These are phyloP conservation scores for Phytophthora crassamura DNA, from an alignment of 352 stramenopile species.

Conservation along the genomic window DNA sequence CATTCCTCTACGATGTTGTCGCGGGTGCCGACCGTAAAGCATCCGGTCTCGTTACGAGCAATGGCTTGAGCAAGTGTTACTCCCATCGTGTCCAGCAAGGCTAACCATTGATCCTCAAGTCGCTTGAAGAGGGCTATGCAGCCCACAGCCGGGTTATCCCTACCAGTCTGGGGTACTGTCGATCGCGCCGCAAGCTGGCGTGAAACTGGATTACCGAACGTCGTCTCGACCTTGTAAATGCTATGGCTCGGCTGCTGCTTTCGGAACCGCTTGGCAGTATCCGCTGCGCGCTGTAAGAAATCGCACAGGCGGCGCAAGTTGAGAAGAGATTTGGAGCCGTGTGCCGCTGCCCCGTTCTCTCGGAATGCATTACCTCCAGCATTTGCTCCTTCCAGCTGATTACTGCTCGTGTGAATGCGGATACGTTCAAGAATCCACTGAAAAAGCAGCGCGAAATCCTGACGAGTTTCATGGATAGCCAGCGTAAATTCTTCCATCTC, in stretches of 20 bases:
- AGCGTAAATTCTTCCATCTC: slow-evolving; percentile 53
- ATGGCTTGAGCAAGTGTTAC: slow-evolving; percentile 29
- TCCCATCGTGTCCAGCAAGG: slow-evolving; percentile 38
- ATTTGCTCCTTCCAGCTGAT: slow-evolving; percentile 5
- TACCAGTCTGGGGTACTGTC: neutral
- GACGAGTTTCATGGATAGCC: slow-evolving; percentile 55
- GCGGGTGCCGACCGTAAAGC: slow-evolving; percentile 36
- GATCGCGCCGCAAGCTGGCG: slow-evolving; percentile 21
- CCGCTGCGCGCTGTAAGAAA: slow-evolving; percentile 58
- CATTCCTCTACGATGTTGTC: slow-evolving; percentile 43
- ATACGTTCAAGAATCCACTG: slow-evolving; percentile 72
- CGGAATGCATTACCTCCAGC: neutral
- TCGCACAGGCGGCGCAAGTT: slow-evolving; percentile 61
- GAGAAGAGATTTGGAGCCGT: slow-evolving; percentile 53
- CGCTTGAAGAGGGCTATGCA: slow-evolving; percentile 22
- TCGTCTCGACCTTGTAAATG: slow-evolving; percentile 65
- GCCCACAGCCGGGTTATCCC: neutral
- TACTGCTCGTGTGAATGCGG: slow-evolving; percentile 60
- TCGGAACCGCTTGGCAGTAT: slow-evolving; percentile 45
- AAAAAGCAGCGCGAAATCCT: slow-evolving; percentile 73
- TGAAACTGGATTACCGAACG: slow-evolving; percentile 73
- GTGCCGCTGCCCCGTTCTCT: neutral
- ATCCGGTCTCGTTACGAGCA: slow-evolving; percentile 29
- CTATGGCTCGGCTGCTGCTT: slow-evolving; percentile 45
- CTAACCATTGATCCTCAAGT: slow-evolving; percentile 55